Percentiles rank a stretch among this genome's conserved stretches.
Evolutionary conservation across 352 stramenopile species (phyloP).

Genomic region (Globisporangium apiculatum): DNA sequence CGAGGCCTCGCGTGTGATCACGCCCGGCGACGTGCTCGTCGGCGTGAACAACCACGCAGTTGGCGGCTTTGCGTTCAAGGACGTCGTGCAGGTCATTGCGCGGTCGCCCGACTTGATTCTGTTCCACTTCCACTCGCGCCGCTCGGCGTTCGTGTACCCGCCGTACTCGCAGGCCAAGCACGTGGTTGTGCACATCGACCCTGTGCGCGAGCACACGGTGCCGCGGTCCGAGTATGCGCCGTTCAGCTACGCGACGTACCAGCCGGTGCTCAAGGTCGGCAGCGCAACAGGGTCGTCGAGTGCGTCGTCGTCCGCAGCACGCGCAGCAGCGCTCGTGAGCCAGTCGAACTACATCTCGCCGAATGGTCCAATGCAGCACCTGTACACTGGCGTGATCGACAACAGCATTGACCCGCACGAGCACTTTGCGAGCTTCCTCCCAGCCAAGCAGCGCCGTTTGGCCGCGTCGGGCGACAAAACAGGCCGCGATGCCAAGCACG

Average conservation of each 20-base stretch:
- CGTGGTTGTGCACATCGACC: conserved; percentile 35
- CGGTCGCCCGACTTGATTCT: conserved; percentile 53
- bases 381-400: conserved; percentile 84
- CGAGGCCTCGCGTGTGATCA: conserved; percentile 68
- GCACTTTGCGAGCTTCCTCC: conserved; percentile 84
- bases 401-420: conserved; percentile 88
- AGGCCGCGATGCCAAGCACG: conserved; percentile 24
- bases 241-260: conserved; percentile 68
- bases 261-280: conserved; percentile 59
- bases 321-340: conserved; percentile 27
- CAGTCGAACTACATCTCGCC: conserved; percentile 64
- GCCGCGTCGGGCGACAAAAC: conserved; percentile 10
- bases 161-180: conserved; percentile 55
- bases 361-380: conserved; percentile 80
- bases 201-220: conserved; percentile 28
- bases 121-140: conserved; percentile 79
- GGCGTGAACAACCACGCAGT: conserved; percentile 73
- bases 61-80: conserved; percentile 53
- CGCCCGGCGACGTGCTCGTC: conserved; percentile 60
- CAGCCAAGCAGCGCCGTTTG: conserved; percentile 22
- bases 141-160: conserved; percentile 58
- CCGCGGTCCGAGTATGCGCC: conserved; percentile 45
- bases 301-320: conserved; percentile 3
- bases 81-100: conserved; percentile 68
- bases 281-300: conserved; percentile 11